Conservation (phyloP, 495 filamentous ascomycete species). For the Apiosordaria backusii region DNA sequence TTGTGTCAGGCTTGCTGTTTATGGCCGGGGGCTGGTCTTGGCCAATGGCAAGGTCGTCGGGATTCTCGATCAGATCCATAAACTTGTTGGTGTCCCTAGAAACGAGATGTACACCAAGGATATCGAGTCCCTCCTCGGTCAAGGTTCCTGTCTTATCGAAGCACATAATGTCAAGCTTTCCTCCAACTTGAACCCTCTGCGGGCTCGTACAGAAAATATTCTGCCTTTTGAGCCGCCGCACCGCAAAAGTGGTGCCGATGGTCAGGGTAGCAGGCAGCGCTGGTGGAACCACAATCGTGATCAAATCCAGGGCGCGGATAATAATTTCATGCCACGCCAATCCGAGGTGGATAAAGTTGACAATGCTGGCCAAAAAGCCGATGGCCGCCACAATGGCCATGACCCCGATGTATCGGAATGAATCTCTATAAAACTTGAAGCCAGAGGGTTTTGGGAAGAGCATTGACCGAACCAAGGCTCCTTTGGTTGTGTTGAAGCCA, state of each 20-base stretch:
- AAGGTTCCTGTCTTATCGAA: slow-evolving; percentile 99
- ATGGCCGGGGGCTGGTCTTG: slow-evolving; percentile 53
- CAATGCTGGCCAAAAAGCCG: slow-evolving; percentile 84
- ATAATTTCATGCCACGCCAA: slow-evolving; percentile 86
- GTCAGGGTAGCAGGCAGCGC: slow-evolving; percentile 95
- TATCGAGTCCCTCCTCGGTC: slow-evolving; percentile 95
- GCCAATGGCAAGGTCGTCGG: slow-evolving; percentile 52
- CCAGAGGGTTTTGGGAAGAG: slow-evolving; percentile 96
- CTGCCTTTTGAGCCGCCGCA: slow-evolving; percentile 78
- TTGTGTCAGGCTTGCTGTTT: slow-evolving; percentile 56
- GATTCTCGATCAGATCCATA: slow-evolving; percentile 43
- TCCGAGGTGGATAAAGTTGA: slow-evolving; percentile 83
- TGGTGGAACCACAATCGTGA: slow-evolving; percentile 96
- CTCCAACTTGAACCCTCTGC: slow-evolving; percentile 91
- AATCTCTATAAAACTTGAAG: slow-evolving; percentile 97
- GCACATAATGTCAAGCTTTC: slow-evolving; percentile 92
- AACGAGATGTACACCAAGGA: slow-evolving; percentile 80
- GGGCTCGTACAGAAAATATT: slow-evolving; percentile 97
- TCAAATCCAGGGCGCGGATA: slow-evolving; percentile 87
- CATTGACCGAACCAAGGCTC: slow-evolving; percentile 94
- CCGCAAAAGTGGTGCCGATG: slow-evolving; percentile 94
- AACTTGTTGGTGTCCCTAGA: slow-evolving; percentile 56
- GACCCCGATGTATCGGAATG: slow-evolving; percentile 95
- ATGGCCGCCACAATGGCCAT: slow-evolving; percentile 87
- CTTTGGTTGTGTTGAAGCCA: slow-evolving; percentile 97